These are phyloP conservation scores for Melaleuca alternifolia DNA, from an alignment of 345 rosid genomes.

Conservation along the genomic window DNA sequence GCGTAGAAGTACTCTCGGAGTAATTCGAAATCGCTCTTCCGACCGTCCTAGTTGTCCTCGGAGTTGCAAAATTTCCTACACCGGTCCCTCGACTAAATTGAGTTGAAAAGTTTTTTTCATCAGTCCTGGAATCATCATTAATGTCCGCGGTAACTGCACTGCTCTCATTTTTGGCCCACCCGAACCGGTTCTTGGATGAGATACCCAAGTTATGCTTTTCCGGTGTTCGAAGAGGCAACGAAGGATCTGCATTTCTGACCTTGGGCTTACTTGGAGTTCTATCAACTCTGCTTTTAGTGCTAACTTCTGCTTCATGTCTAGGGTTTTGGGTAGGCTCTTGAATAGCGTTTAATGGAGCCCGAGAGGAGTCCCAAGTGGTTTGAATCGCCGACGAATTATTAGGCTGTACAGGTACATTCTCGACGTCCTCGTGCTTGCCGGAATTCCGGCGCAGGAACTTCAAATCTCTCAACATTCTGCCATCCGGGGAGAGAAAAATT, in stretches of 20 bases:
- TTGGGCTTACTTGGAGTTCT: conserved; percentile 65
- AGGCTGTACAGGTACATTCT: conserved; percentile 61
- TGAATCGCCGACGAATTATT: conserved; percentile 36
- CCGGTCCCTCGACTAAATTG: conserved; percentile 3
- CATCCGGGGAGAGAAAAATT: not conserved
- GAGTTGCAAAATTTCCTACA: conserved; percentile 28
- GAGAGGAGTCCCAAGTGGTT: conserved; percentile 29
- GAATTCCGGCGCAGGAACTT: conserved; percentile 56
- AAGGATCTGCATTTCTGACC: conserved; percentile 29
- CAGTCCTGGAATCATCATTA: conserved; percentile 22
- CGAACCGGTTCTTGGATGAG: conserved; percentile 37
- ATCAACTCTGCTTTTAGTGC: conserved; percentile 28
- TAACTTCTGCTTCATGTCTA: conserved; percentile 24
- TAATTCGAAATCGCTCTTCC: conserved; percentile 32
- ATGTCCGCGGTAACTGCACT: not conserved
- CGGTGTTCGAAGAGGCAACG: conserved; percentile 63
- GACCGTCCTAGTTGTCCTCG: conserved; percentile 31
- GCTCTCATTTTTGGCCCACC: conserved; percentile 59
- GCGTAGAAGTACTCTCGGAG: conserved; percentile 62
- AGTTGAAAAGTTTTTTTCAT: not conserved
- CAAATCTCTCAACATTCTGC: conserved; percentile 60
- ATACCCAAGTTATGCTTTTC: conserved; percentile 39
- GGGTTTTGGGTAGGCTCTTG: conserved; percentile 33
- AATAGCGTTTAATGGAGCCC: conserved; percentile 62
- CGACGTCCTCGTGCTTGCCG: conserved; percentile 51